These are phyloP conservation scores for Globisporangium iwayamae DNA, from an alignment of 352 stramenopile species.

Conservation along the genomic window DNA sequence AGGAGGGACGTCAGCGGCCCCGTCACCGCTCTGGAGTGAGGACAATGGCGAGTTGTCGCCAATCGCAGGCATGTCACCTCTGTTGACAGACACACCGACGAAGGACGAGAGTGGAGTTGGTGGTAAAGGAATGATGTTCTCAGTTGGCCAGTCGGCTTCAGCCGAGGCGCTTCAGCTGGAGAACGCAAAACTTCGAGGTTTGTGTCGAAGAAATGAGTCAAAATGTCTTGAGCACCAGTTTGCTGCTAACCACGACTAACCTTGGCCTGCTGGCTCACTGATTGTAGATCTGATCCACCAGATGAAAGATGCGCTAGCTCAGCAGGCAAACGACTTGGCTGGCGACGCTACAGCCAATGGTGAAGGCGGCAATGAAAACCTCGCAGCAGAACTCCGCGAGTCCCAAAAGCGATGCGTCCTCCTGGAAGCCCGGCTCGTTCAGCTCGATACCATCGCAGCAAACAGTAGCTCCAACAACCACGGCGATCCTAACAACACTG, in stretches of 20 bases:
- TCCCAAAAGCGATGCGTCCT: conserved; percentile 37
- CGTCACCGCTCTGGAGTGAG: conserved; percentile 68
- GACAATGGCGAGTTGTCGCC: conserved; percentile 56
- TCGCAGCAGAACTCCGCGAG: conserved; percentile 28
- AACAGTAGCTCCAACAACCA: not conserved
- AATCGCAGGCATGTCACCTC: conserved; percentile 39
- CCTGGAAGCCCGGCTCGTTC: conserved; percentile 39
- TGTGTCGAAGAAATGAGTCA: not conserved
- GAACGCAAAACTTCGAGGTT: conserved; percentile 54
- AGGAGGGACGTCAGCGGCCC: conserved; percentile 16
- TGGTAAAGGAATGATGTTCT: conserved; percentile 9
- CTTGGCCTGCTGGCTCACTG: not conserved
- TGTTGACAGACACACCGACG: conserved; percentile 43
- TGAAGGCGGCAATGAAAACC: not conserved
- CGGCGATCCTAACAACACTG: not conserved
- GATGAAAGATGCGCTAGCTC: conserved; percentile 64
- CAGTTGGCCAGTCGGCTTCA: not conserved
- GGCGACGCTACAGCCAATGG: not conserved
- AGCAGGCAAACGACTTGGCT: conserved; percentile 34
- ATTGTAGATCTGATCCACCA: conserved; percentile 59
- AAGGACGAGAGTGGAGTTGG: not conserved
- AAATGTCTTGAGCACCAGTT: not conserved
- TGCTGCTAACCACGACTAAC: not conserved
- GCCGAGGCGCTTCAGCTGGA: conserved; percentile 38
- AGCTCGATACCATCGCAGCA: conserved; percentile 13